These are phyloP conservation scores for Macrolepiota dolichaula DNA, from an alignment of 768 basidiomycete genomes.

Conservation along the genomic window DNA sequence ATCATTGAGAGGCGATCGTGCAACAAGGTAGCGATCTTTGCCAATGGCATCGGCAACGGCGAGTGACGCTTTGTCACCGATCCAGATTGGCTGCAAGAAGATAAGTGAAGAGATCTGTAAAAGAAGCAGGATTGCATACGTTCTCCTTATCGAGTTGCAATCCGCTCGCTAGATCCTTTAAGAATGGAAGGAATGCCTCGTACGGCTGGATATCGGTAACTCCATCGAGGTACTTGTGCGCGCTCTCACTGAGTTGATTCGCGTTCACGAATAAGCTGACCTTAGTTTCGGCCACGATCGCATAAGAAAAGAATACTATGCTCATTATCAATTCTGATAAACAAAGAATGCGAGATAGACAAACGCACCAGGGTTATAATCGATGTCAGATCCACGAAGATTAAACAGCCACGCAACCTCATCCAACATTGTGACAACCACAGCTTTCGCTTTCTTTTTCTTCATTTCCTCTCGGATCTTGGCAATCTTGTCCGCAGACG, in stretches of 20 bases:
- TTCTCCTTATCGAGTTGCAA: constrained; percentile 30
- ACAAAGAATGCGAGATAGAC: not conserved
- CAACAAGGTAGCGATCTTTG: constrained; percentile 47
- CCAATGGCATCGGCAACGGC: constrained; percentile 83
- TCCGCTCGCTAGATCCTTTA: constrained; percentile 44
- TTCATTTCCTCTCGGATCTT: constrained; percentile 60
- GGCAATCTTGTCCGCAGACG: constrained; percentile 62
- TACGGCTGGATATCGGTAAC: constrained; percentile 72
- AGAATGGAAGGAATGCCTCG: constrained; percentile 57
- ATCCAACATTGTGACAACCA: constrained; percentile 86
- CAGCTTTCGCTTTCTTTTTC: constrained; percentile 62
- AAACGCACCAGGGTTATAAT: constrained; percentile 62
- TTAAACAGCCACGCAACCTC: constrained; percentile 96
- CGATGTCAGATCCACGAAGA: constrained; percentile 88
- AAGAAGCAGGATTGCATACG: constrained; percentile 20
- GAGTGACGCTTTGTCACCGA: constrained; percentile 76
- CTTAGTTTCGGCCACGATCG: constrained; percentile 60
- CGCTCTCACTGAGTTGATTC: constrained; percentile 42
- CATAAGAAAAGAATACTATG: constrained; percentile 89
- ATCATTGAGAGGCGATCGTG: constrained; percentile 73
- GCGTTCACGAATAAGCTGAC: constrained; percentile 70
- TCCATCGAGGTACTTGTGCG: constrained; percentile 45
- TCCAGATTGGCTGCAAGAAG: constrained; percentile 58
- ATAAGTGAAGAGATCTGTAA: not conserved
- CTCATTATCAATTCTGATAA: not conserved